Base-by-base conservation (phyloP, 805 yeast species). In the Candida sanyiensis region DNA sequence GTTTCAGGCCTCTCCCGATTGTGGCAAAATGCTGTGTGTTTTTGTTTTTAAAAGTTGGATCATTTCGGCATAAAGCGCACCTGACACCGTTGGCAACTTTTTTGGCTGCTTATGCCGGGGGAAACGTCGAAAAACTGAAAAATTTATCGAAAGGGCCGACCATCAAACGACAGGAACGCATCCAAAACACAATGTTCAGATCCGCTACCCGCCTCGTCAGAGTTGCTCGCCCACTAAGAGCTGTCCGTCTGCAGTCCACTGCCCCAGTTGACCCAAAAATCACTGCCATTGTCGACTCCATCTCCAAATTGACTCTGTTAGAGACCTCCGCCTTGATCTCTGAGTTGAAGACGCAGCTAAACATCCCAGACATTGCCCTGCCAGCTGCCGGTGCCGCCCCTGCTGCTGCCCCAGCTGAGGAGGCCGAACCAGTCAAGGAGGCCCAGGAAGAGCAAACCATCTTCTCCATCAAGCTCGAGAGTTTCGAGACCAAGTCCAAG, bases 401-500 rank as follows among this genome's bases (percentile, higher is more conserved):
- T 31, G 77, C 73, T 33, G 75, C 77, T 29, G 77, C 83, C 32
- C 77, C 81, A 7, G 80, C 78, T 25, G 86, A 80, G 33, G 89
- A 77, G 44, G 93, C 71, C 46, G 88, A 77, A 44, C 85, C 77
- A 53, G 75, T 66, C 31, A 83, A 80, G 56, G 94, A 86, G 55
- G 87, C 70, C 45, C 77, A 72, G 39, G 94, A 88, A 65, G 97
- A 88, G 67, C 83, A 90, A 75, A 85, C 96, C 49, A 85, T 93
- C 50, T 93, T 93, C 70, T 72, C 86, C 57, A 68, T 90, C 61
- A 93, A 90, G 69, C 78, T 90, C 57, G 97, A 90, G 62, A 75
- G 90, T 29, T 89, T 93, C 55, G 98, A 93, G 56, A 77, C 97
- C 43, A 89, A 88, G 69, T 66, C 95, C 42, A 93, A 93, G 73